Evolutionary conservation across 2,329 filamentous ascomycete genomes (phyloP).

Genomic region (Pseudogymnoascus sp.): DNA sequence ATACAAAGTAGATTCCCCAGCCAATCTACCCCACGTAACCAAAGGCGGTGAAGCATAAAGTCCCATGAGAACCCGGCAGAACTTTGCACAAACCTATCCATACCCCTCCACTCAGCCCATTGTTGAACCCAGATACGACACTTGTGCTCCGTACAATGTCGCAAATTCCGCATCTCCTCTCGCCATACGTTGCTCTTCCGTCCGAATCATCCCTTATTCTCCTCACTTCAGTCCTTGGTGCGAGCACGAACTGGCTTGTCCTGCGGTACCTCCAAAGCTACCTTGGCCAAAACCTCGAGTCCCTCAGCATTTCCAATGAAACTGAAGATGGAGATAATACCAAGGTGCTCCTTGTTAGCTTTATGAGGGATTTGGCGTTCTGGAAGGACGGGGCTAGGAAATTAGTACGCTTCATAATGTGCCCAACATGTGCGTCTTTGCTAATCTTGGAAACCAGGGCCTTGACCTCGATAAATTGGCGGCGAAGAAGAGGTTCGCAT

Average conservation of each 20-base stretch:
- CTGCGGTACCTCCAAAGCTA: slow-evolving; percentile 42
- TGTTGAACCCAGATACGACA: not conserved
- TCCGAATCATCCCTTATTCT: slow-evolving; percentile 53
- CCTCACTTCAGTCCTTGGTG: slow-evolving; percentile 59
- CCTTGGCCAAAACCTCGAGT: slow-evolving; percentile 9
- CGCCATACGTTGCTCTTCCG: slow-evolving; percentile 54
- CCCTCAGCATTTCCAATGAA: slow-evolving; percentile 12
- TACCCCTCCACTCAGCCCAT: not conserved
- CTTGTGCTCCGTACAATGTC: slow-evolving; percentile 8
- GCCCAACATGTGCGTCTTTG: slow-evolving; percentile 10
- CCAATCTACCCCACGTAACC: not conserved
- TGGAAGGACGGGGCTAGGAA: slow-evolving; percentile 66
- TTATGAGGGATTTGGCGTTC: slow-evolving; percentile 68
- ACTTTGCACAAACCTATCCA: slow-evolving; percentile 1
- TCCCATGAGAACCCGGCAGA: not conserved
- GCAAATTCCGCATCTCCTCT: slow-evolving; percentile 49
- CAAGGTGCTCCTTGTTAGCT: slow-evolving; percentile 70
- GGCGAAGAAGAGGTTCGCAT: slow-evolving; percentile 54
- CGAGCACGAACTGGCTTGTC: slow-evolving; percentile 58
- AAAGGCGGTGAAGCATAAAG: slow-evolving; percentile 2
- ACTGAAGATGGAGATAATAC: slow-evolving; percentile 28
- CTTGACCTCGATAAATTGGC: slow-evolving; percentile 59
- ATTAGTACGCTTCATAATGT: slow-evolving; percentile 42
- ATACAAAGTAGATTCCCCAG: not conserved
- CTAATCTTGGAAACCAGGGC: slow-evolving; percentile 39